Evolutionary conservation across 2,329 filamentous ascomycete species (phyloP).

Genomic region (Claviceps citrina): DNA sequence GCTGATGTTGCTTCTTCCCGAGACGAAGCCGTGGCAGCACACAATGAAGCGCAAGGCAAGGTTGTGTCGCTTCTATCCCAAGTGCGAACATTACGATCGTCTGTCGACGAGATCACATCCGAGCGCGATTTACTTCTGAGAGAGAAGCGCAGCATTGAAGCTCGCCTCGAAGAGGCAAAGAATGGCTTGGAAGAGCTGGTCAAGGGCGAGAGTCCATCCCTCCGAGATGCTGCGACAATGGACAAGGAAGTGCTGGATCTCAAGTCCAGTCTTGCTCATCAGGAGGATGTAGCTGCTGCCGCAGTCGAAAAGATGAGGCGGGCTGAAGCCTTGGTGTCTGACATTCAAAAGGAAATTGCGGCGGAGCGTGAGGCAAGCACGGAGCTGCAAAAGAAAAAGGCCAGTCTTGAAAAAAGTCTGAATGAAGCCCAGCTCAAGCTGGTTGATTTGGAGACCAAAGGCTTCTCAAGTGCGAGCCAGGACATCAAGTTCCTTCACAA

Average conservation of each 20-base stretch:
- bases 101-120: conserved; percentile 69
- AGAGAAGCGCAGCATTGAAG: conserved; percentile 81
- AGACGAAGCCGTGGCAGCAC: conserved; percentile 81
- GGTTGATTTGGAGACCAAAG: conserved; percentile 91
- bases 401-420: conserved; percentile 70
- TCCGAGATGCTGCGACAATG: conserved; percentile 76
- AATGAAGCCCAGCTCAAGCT: conserved; percentile 83
- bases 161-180: conserved; percentile 72
- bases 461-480: conserved; percentile 84
- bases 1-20: conserved; percentile 80
- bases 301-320: conserved; percentile 95
- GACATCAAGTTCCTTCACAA: conserved; percentile 92
- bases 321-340: conserved; percentile 70
- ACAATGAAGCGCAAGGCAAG: conserved; percentile 89
- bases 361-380: conserved; percentile 70
- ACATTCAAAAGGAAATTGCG: conserved; percentile 85
- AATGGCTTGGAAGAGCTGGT: conserved; percentile 77
- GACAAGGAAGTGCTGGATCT: conserved; percentile 83
- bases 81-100: conserved; percentile 67
- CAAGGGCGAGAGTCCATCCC: conserved; percentile 68
- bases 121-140: conserved; percentile 74
- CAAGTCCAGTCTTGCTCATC: conserved; percentile 75
- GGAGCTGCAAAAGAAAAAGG: conserved; percentile 79
- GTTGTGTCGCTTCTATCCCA: conserved; percentile 82
- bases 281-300: conserved; percentile 81